Conservation (phyloP, 108 stramenopile genomes). For the Cyclotella atomus region DNA sequence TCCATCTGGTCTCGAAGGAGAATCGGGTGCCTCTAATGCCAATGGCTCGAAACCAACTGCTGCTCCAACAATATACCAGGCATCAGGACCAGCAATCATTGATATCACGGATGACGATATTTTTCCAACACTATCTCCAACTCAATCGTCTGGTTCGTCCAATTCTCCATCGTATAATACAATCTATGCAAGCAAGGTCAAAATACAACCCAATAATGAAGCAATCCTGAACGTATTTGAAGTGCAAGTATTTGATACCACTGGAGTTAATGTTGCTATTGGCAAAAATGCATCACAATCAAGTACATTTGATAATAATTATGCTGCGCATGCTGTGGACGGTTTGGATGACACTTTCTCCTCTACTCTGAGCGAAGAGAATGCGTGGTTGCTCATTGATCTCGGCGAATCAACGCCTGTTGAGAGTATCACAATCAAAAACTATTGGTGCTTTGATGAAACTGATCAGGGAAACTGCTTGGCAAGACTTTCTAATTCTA, state of each 20-base stretch:
- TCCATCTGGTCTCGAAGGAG: not conserved
- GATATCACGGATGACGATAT: not conserved
- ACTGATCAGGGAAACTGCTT: not conserved
- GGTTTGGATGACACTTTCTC: not conserved
- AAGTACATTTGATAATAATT: not conserved
- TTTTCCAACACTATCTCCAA: not conserved
- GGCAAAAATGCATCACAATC: conserved; percentile 9
- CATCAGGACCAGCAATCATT: not conserved
- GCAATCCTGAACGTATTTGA: not conserved
- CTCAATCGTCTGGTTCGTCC: not conserved
- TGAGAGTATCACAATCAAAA: not conserved
- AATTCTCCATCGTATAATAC: not conserved
- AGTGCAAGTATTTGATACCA: not conserved
- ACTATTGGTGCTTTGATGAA: conserved; percentile 6
- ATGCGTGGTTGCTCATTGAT: conserved; percentile 11
- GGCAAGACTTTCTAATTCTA: conserved; percentile 1
- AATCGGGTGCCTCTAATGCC: not conserved
- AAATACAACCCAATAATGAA: conserved; percentile 7
- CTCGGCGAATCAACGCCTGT: not conserved
- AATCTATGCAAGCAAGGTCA: conserved; percentile 2
- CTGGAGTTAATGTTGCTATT: not conserved
- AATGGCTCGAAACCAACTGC: not conserved
- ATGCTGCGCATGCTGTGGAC: conserved; percentile 5
- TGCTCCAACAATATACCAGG: not conserved
- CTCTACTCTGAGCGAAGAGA: not conserved